Evolutionary conservation across 768 basidiomycete species (phyloP).

Genomic region (Tulasnella sp.): DNA sequence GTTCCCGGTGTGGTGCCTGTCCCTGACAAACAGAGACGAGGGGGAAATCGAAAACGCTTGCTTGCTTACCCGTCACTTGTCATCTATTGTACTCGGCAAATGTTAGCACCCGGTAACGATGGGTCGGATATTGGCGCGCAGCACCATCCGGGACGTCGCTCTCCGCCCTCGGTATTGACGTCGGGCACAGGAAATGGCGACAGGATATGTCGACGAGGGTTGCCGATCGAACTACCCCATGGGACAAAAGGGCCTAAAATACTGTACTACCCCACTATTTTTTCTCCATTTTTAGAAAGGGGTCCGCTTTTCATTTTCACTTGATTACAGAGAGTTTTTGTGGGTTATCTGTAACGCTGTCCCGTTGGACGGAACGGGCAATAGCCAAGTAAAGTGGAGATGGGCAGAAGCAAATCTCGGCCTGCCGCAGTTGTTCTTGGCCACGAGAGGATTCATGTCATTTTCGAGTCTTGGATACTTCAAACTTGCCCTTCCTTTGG

Average conservation of each 20-base stretch:
- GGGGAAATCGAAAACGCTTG: no score
- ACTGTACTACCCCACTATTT: neutral
- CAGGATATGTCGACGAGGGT: neutral
- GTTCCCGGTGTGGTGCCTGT: slow-evolving; percentile 1
- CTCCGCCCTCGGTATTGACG: neutral
- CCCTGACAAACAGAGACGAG: neutral
- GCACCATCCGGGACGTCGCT: neutral
- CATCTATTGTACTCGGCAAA: neutral
- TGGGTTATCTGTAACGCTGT: neutral
- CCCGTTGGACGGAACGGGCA: neutral
- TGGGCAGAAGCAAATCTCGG: neutral
- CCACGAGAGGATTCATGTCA: neutral
- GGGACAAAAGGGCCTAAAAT: neutral
- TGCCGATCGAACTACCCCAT: slow-evolving; percentile 5
- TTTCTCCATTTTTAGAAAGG: neutral
- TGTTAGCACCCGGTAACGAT: neutral
- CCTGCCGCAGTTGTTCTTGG: slow-evolving; percentile 4
- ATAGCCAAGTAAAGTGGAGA: neutral
- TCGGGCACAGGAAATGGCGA: slow-evolving; percentile 5
- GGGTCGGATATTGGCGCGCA: neutral
- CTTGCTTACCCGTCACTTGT: neutral
- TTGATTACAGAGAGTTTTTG: neutral
- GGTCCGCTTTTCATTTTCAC: neutral
- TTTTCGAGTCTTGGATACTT: neutral
- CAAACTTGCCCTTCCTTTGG: neutral